These are phyloP conservation scores for Diacronema lutheri DNA, from an alignment of 78 protist genomes.

Conservation along the genomic window DNA sequence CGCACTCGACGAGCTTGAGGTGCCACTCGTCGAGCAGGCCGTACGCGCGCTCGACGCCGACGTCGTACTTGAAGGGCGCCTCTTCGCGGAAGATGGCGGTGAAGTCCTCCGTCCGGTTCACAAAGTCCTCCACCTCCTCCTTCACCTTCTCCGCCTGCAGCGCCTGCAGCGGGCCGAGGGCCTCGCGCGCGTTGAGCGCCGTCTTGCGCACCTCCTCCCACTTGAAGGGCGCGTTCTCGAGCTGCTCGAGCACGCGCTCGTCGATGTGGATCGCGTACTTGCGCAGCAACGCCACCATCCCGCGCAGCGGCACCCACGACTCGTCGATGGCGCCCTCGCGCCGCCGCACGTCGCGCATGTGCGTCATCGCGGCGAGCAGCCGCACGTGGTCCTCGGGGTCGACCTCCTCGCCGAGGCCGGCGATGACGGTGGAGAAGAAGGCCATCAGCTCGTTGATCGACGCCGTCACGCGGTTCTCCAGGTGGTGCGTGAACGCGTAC, in stretches of 20 bases:
- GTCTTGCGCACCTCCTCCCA: conserved; percentile 3
- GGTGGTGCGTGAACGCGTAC: conserved; percentile 32
- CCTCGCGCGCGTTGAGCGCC: neutral
- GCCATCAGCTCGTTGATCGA: neutral
- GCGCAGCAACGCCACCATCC: conserved; percentile 7
- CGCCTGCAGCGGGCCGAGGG: neutral
- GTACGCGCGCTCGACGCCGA: conserved; percentile 35
- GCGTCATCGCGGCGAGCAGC: conserved; percentile 48
- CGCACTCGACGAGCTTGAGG: neutral
- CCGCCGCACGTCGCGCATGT: neutral
- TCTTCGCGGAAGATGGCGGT: neutral
- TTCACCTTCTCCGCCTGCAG: conserved; percentile 26
- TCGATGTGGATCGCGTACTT: neutral
- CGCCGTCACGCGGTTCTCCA: neutral
- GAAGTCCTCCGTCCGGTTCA: neutral
- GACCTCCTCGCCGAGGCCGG: conserved; percentile 22
- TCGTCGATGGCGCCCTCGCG: neutral
- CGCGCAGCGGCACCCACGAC: conserved; percentile 18
- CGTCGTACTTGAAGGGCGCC: neutral
- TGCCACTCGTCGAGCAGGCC: neutral
- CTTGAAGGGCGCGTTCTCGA: neutral
- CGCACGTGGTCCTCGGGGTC: conserved; percentile 26
- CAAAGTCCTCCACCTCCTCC: conserved; percentile 32
- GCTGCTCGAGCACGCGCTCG: neutral
- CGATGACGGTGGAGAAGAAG: neutral